Evolutionary conservation across 192 early-diverging fungal genomes (phyloP).

Genomic region (Coemansia nantahalensis): DNA sequence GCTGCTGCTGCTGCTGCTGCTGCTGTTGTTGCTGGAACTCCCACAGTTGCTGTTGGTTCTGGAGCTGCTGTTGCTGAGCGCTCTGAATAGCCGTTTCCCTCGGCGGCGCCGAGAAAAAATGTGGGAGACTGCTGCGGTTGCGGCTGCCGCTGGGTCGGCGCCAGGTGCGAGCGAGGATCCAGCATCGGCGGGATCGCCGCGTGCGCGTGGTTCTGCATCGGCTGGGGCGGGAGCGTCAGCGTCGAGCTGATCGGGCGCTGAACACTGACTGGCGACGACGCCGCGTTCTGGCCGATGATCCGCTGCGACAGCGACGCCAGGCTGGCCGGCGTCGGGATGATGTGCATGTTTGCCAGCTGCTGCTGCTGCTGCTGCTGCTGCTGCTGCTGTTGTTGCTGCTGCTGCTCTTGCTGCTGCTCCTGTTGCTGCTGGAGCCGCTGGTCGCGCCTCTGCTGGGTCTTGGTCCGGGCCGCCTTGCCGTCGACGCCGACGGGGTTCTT

Average conservation of each 20-base stretch:
- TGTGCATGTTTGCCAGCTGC: slow-evolving; percentile 10
- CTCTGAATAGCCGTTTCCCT: slow-evolving; percentile 53
- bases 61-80: slow-evolving; percentile 37
- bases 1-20: slow-evolving; percentile 20
- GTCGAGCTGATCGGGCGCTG: slow-evolving; percentile 36
- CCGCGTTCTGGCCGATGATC: slow-evolving; percentile 39
- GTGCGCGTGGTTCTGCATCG: slow-evolving; percentile 33
- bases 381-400: slow-evolving; percentile 8
- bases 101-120: slow-evolving; percentile 54
- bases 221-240: slow-evolving; percentile 34
- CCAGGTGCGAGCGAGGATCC: slow-evolving; percentile 28
- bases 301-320: slow-evolving; percentile 44
- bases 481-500: slow-evolving; percentile 42
- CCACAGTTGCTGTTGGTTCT: slow-evolving; percentile 22
- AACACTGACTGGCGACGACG: slow-evolving; percentile 21
- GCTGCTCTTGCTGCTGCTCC: slow-evolving; percentile 5
- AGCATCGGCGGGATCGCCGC: slow-evolving; percentile 18
- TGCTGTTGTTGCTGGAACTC: slow-evolving; percentile 17
- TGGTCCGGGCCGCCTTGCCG: slow-evolving; percentile 18
- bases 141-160: slow-evolving; percentile 18
- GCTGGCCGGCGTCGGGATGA: slow-evolving; percentile 32
- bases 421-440: background rate
- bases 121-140: slow-evolving; percentile 49
- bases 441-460: slow-evolving; percentile 25
- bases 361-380: slow-evolving; percentile 6